phyloP scores from a whole-genome alignment of 192 early-diverging fungal genomes.

The Rhizophagus sp. region DNA sequence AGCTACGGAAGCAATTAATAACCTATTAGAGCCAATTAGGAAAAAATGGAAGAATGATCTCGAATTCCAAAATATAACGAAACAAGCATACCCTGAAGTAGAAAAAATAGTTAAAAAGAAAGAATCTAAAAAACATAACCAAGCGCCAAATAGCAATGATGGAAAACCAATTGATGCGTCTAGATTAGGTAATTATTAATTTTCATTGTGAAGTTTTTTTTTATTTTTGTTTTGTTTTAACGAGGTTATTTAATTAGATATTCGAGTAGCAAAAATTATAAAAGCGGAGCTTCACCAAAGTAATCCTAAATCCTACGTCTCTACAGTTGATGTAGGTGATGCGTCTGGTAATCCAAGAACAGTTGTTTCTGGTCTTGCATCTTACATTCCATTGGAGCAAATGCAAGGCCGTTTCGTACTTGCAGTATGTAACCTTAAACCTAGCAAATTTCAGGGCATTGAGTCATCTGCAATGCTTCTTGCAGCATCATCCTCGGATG shows the following conservation, averaged over 20 bases:
- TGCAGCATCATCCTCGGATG: conserved; percentile 58
- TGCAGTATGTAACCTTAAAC: conserved; percentile 63
- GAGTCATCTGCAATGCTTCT: conserved; percentile 64
- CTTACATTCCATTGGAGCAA: conserved; percentile 55
- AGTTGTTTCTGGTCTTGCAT: conserved; percentile 63
- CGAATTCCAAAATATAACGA: conserved; percentile 70
- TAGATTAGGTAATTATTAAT: conserved; percentile 3
- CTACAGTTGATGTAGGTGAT: conserved; percentile 61
- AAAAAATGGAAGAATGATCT: conserved; percentile 64
- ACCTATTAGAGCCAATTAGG: conserved; percentile 85
- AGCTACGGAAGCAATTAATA: conserved; percentile 81
- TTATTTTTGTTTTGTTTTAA: no score
- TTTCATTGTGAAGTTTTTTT: neutral
- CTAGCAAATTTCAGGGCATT: conserved; percentile 60
- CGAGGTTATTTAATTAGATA: conserved; percentile 42
- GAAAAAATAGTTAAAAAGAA: conserved; percentile 48
- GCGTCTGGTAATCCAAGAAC: conserved; percentile 52
- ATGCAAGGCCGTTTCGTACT: conserved; percentile 57
- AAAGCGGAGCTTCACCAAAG: conserved; percentile 55
- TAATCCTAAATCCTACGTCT: conserved; percentile 56
- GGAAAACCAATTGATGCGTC: conserved; percentile 17
- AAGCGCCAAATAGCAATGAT: neutral
- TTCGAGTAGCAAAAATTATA: conserved; percentile 63
- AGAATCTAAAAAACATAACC: conserved; percentile 27
- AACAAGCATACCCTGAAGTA: conserved; percentile 80